These are phyloP conservation scores for Candida broadrunensis DNA, from an alignment of 805 yeast genomes.

Conservation along the genomic window DNA sequence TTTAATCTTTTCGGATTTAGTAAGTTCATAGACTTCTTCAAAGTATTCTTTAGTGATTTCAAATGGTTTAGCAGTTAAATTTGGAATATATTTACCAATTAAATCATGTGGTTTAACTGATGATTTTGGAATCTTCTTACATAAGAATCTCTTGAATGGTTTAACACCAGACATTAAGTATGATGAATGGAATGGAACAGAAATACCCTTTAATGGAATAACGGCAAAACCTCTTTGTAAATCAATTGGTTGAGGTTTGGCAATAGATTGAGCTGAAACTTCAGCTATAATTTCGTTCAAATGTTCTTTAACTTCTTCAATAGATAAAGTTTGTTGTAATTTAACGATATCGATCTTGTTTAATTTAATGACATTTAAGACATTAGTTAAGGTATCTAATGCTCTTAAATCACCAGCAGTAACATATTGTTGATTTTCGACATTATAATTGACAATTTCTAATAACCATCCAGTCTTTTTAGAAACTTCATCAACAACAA, in stretches of 20 bases:
- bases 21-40: slow-evolving; percentile 90
- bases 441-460: slow-evolving; percentile 97
- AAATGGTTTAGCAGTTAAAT: slow-evolving; percentile 97
- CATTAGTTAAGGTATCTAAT: slow-evolving; percentile 88
- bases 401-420: slow-evolving; percentile 98
- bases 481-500: slow-evolving; percentile 87
- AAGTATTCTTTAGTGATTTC: slow-evolving; percentile 94
- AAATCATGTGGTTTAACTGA: slow-evolving; percentile 93
- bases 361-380: slow-evolving; percentile 85
- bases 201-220: slow-evolving; percentile 96
- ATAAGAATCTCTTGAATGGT: slow-evolving; percentile 97
- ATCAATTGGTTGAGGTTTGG: slow-evolving; percentile 95
- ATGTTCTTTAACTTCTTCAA: slow-evolving; percentile 88
- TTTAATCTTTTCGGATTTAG: slow-evolving; percentile 89
- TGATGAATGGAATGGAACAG: slow-evolving; percentile 99
- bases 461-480: slow-evolving; percentile 86
- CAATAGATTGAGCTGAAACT: slow-evolving; percentile 74
- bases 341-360: slow-evolving; percentile 93
- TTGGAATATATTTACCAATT: slow-evolving; percentile 95
- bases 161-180: slow-evolving; percentile 97
- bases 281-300: slow-evolving; percentile 84
- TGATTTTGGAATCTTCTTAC: slow-evolving; percentile 91
- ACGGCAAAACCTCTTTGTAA: slow-evolving; percentile 98
- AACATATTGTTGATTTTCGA: slow-evolving; percentile 97
- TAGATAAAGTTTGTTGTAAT: slow-evolving; percentile 74